Conservation (phyloP, 2,329 filamentous ascomycete genomes). For the Neofusicoccum cordaticola region DNA sequence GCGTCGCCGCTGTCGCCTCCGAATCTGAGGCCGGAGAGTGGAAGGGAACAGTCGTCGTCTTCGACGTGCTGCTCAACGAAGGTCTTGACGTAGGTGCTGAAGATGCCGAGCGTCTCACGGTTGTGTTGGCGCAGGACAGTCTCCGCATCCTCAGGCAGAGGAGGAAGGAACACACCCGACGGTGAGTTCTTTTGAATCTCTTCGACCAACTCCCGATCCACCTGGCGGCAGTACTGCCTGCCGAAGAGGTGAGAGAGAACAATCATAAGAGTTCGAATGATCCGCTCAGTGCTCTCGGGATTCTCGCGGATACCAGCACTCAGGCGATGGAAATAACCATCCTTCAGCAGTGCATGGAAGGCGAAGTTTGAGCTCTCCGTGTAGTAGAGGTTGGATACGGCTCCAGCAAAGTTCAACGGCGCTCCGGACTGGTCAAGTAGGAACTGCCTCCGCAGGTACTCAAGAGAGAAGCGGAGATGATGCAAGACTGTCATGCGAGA, state of each 20-base stretch:
- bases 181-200: conserved; percentile 54
- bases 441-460: conserved; percentile 69
- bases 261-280: conserved; percentile 62
- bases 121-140: conserved; percentile 62
- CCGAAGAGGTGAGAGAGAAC: conserved; percentile 70
- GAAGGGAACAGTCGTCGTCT: conserved; percentile 55
- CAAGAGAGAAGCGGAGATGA: conserved; percentile 76
- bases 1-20: conserved; percentile 28
- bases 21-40: conserved; percentile 55
- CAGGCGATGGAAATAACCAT: conserved; percentile 66
- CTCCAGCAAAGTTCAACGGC: conserved; percentile 70
- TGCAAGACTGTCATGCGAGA: conserved; percentile 69
- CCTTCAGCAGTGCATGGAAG: conserved; percentile 70
- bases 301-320: conserved; percentile 57
- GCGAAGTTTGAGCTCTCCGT: conserved; percentile 73
- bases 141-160: conserved; percentile 58
- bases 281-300: conserved; percentile 46
- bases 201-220: conserved; percentile 47
- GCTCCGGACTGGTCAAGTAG: conserved; percentile 60
- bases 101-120: conserved; percentile 62
- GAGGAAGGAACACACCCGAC: conserved; percentile 64
- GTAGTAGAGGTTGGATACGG: conserved; percentile 71
- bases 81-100: conserved; percentile 65
- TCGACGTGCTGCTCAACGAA: conserved; percentile 62
- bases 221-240: conserved; percentile 52